Percentiles rank a stretch among this genome's conserved stretches.
Conservation (phyloP, 164 flowering plant species). For the Umbilicus rupestris region DNA sequence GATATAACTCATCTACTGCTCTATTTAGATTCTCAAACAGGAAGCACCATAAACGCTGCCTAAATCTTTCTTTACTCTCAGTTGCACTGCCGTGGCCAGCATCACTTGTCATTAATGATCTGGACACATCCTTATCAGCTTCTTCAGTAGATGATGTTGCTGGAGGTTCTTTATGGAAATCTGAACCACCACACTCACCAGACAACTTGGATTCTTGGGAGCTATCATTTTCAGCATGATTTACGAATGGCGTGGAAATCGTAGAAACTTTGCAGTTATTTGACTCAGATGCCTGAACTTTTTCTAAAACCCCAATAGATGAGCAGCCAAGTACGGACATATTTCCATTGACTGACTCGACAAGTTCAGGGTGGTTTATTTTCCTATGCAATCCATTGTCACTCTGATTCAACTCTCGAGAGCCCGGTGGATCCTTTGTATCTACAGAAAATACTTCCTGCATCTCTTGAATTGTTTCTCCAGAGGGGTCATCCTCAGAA, state of each 20-base stretch:
- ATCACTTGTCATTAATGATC: conserved; percentile 19
- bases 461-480: conserved; percentile 23
- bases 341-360: conserved; percentile 10
- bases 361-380: conserved; percentile 14
- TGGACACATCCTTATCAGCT: conserved; percentile 19
- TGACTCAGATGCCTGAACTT: conserved; percentile 18
- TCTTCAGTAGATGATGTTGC: conserved; percentile 21
- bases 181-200: conserved; percentile 17
- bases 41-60: conserved; percentile 88
- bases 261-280: conserved; percentile 20
- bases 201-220: conserved; percentile 15
- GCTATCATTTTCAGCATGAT: conserved; percentile 13
- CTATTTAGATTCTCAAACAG: conserved; percentile 91
- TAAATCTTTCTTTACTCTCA: conserved; percentile 91
- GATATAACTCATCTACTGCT: conserved; percentile 93
- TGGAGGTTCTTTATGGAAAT: conserved; percentile 19
- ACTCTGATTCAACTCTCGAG: conserved; percentile 15
- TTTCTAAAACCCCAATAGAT: conserved; percentile 14
- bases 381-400: conserved; percentile 15
- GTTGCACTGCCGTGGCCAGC: conserved; percentile 33
- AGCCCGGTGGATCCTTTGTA: conserved; percentile 13
- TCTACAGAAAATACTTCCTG: conserved; percentile 23
- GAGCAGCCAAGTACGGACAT: conserved; percentile 2
- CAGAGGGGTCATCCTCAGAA: conserved; percentile 11
- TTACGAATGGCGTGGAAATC: conserved; percentile 7